Evolutionary conservation across 2,329 filamentous ascomycete genomes (phyloP), one percentile per base, ranked within the genome.

Genomic region (Bipolaris sorokiniana): DNA sequence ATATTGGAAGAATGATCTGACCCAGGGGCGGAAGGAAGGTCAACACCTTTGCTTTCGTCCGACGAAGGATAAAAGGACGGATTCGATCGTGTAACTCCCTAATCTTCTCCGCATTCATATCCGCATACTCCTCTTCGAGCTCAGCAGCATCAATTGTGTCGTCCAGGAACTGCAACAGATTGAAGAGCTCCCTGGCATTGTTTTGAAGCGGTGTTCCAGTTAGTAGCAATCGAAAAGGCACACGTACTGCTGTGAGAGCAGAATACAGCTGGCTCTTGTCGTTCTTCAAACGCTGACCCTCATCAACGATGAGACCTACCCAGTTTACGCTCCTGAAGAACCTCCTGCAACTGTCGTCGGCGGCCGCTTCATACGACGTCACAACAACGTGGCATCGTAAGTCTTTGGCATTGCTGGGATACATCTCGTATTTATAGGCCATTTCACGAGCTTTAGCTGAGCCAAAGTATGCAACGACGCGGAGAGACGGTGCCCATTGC

Each of bases 211-310:
- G 95, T 0, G 95, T 99, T 1, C 92, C 77, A 1, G 94, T 98
- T 33, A 99, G 82, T 1, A 99, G 83, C 37, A 97, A 83, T 51
- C 92, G 88, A 77, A 95, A 97, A 0, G 90, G 90, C 28, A 93
- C 87, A 48, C 86, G 89, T 76, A 97, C 86, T 3, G 86, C 82
- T 40, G 80, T 85, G 6, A 99, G 81, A 2, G 90, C 88, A 33
- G 82, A 82, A 73, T 98, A 98, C 0, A 98, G 83, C 38, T 89
- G 81, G 48, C 90, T 95, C 69, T 90, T 87, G 72, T 98, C 94
- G 69, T 96, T 98, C 77, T 99, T 99, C 55, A 99, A 81, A 3
- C 95, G 88, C 70, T 99, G 95, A 2, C 95, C 95, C 78, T 99
- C 95, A 68, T 99, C 95, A 1, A 98, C 91, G 13, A 99, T 86